Evolutionary conservation across 163 green algal genomes (phyloP).

Genomic region (Chlamydomonas reinhardtii): DNA sequence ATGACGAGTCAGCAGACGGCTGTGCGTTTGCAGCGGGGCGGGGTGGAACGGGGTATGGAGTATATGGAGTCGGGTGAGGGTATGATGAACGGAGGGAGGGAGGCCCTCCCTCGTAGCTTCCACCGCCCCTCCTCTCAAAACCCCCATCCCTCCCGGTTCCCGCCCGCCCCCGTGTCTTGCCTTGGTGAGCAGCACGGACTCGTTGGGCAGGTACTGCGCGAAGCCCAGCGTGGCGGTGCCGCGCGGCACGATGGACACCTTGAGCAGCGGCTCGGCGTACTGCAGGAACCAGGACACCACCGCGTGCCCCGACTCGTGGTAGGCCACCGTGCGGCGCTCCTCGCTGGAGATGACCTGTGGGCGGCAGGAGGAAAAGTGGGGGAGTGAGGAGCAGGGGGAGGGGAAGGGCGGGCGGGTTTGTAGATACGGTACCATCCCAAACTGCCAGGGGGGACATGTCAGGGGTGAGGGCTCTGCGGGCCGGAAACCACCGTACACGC

Average conservation of each 20-base stretch:
- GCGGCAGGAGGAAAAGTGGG: neutral
- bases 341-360: constrained; percentile 73
- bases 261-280: constrained; percentile 98
- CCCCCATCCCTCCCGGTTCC: neutral
- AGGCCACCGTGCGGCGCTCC: constrained; percentile 96
- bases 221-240: constrained; percentile 97
- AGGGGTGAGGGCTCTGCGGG: too few species aligned
- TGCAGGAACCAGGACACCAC: constrained; percentile 99
- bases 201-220: constrained; percentile 99
- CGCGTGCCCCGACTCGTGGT: constrained; percentile 98
- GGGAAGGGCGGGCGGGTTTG: neutral
- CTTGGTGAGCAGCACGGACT: constrained; percentile 97
- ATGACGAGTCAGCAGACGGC: neutral
- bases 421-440: too few species aligned
- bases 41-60: too few species aligned
- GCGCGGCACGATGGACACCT: constrained; percentile 98
- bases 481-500: too few species aligned
- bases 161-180: neutral
- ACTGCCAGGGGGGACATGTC: too few species aligned
- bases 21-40: too few species aligned
- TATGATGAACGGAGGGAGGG: too few species aligned
- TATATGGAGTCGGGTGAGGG: too few species aligned
- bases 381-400: neutral
- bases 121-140: too few species aligned
- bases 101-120: neutral